Evolutionary conservation across 768 basidiomycete species (phyloP), one percentile per base, ranked within the genome.

Genomic region (Leccinum arenicola): DNA sequence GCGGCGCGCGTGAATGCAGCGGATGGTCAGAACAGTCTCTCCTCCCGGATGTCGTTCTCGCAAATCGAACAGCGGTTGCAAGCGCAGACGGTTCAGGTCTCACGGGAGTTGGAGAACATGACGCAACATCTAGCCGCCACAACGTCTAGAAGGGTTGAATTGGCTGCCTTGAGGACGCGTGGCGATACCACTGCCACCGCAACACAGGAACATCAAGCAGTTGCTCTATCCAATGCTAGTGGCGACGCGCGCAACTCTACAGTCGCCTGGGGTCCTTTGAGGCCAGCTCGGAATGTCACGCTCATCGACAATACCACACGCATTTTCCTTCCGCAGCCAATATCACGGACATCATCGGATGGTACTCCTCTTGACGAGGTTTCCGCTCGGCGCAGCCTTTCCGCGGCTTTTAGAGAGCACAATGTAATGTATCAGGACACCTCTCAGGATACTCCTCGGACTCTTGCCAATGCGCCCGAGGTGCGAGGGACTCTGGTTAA

Each of bases 21-120:
- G 35, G 64, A 71, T 6, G 38, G 54, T n/a, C 69, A 62, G 1
- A 47, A 52, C 17, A 60, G 59, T 33, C 63, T 64, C 51, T 64
- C 58, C 29, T 59, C 66, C 12, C 61, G 68, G 43, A 55, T 66
- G 6, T 58, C 70, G 47, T 48, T 68, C 35, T 61, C 68, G 38
- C 67, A 60, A 48, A 56, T 75, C 1, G 73, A 73, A 38, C 73
- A 73, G 47, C 68, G 59, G 50, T 29, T 69, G 54, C 70, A 71
- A 40, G 61, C 55, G 1, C 72, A 75, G 56, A 68, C 72, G 4
- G 62, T 63, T n/a, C 65, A 69, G 58, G 72, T 73, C 17, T 64
- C 74, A n/a, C 68, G 66, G 55, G 74, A 73, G 54, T 54, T 73
- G 8, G 74, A 74, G 57, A 66, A 35, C 54, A 73, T 74, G 72